Evolutionary conservation across 495 filamentous ascomycete genomes (phyloP).

Genomic region (Penicillium lividum): DNA sequence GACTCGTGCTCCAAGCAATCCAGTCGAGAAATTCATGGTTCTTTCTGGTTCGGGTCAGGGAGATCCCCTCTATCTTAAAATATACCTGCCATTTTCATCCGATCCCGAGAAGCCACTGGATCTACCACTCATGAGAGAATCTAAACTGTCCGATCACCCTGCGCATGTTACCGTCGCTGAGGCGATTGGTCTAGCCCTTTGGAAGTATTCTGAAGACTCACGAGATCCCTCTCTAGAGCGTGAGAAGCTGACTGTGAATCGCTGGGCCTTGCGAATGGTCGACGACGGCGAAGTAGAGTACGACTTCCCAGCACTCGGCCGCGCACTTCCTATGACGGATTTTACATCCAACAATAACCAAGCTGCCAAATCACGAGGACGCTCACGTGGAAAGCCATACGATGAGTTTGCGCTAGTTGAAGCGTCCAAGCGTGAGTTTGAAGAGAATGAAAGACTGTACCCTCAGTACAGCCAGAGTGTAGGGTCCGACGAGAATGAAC

Average conservation of each 20-base stretch:
- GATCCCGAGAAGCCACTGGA: slow-evolving; percentile 71
- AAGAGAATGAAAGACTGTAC: slow-evolving; percentile 74
- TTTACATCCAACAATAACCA: slow-evolving; percentile 92
- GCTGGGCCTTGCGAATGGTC: slow-evolving; percentile 92
- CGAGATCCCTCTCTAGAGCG: slow-evolving; percentile 67
- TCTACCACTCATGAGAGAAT: slow-evolving; percentile 73
- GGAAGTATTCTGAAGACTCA: slow-evolving; percentile 82
- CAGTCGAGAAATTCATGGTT: slow-evolving; percentile 82
- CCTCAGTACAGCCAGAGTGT: slow-evolving; percentile 67
- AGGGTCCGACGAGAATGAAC: slow-evolving; percentile 41
- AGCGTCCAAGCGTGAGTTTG: slow-evolving; percentile 73
- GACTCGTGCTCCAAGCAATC: slow-evolving; percentile 74
- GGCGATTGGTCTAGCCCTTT: slow-evolving; percentile 85
- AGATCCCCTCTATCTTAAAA: slow-evolving; percentile 79
- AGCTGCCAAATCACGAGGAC: slow-evolving; percentile 58
- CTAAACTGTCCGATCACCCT: slow-evolving; percentile 66
- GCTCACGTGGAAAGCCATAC: slow-evolving; percentile 79
- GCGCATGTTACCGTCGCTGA: slow-evolving; percentile 81
- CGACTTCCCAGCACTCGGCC: slow-evolving; percentile 85
- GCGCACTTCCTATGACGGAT: slow-evolving; percentile 75
- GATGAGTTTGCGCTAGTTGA: slow-evolving; percentile 92
- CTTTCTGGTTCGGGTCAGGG: slow-evolving; percentile 82
- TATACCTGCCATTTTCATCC: slow-evolving; percentile 82
- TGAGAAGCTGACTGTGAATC: slow-evolving; percentile 79
- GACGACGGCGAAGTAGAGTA: slow-evolving; percentile 95